A percentile compares a stretch with the other conserved stretches of the same genome.
phyloP scores from a whole-genome alignment of 805 yeast genomes.

The Spathaspora sp. region DNA sequence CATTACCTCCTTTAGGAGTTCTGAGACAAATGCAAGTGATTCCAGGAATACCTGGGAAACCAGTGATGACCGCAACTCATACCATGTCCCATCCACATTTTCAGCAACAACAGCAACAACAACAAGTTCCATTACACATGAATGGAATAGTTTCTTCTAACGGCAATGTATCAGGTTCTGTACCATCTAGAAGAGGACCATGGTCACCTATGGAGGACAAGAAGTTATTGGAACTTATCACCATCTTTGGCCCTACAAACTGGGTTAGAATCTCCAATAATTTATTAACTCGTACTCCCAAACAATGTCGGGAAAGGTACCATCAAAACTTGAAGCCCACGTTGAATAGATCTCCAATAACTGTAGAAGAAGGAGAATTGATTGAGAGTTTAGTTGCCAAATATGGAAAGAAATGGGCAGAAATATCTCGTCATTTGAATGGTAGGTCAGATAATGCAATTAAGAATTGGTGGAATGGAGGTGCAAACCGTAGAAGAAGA shows the following conservation, averaged over 20 bases:
- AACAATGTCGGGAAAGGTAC: constrained; percentile 87
- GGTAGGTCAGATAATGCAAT: constrained; percentile 90
- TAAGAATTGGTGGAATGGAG: constrained; percentile 96
- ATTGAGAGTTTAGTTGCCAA: constrained; percentile 76
- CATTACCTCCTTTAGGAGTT: constrained; percentile 3
- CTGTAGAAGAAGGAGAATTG: constrained; percentile 76
- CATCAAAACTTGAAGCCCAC: constrained; percentile 89
- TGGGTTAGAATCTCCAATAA: constrained; percentile 84
- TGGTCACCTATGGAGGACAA: constrained; percentile 88
- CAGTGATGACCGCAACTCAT: neutral
- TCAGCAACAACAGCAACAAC: constrained; percentile 2
- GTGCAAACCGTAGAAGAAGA: constrained; percentile 78
- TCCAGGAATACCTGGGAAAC: neutral
- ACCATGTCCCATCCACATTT: neutral
- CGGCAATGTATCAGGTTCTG: constrained; percentile 9
- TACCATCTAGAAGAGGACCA: constrained; percentile 61
- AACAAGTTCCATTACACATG: neutral
- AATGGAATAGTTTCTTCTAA: constrained; percentile 4
- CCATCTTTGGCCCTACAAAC: constrained; percentile 72
- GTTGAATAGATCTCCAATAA: constrained; percentile 76
- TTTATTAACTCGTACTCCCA: constrained; percentile 77
- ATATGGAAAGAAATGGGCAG: constrained; percentile 92
- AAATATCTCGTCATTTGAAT: constrained; percentile 80
- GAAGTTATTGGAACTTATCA: constrained; percentile 64
- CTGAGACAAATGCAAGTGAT: neutral